Percentiles rank a stretch among this genome's conserved stretches.
Conservation (phyloP, 2,329 filamentous ascomycete species). For the Polytolypa hystricis region DNA sequence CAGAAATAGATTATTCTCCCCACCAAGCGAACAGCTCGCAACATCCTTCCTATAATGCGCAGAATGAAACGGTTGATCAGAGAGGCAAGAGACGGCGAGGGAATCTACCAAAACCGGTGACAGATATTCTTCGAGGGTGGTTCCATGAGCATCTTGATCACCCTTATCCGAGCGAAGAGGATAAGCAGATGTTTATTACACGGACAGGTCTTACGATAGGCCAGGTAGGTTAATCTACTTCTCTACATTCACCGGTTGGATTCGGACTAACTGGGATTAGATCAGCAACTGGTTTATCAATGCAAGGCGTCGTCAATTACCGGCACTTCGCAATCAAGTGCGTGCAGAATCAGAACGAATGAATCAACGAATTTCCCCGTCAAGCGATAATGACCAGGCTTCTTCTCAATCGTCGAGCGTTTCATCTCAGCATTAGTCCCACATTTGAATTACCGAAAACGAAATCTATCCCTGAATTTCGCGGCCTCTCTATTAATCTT, state of each 20-base stretch:
- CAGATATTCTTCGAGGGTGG: slow-evolving; percentile 70
- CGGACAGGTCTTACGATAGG: slow-evolving; percentile 69
- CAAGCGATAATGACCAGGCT: slow-evolving; percentile 4
- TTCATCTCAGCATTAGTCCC: slow-evolving; percentile 2
- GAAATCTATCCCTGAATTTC: too few species aligned
- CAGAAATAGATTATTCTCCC: slow-evolving; percentile 25
- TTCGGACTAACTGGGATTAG: too few species aligned
- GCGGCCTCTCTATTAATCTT: too few species aligned
- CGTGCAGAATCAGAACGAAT: slow-evolving; percentile 13
- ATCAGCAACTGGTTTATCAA: slow-evolving; percentile 47
- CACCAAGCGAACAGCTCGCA: slow-evolving; percentile 20
- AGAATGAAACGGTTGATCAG: slow-evolving; percentile 27
- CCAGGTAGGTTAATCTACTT: slow-evolving; percentile 26
- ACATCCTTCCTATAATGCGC: slow-evolving; percentile 28
- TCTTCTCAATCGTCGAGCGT: slow-evolving; percentile 5
- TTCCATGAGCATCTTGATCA: slow-evolving; percentile 66
- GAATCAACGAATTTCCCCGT: slow-evolving; percentile 2
- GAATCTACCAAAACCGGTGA: slow-evolving; percentile 84
- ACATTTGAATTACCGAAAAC: too few species aligned
- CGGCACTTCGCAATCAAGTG: slow-evolving; percentile 35
- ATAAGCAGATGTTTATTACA: slow-evolving; percentile 71
- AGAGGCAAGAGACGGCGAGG: slow-evolving; percentile 53
- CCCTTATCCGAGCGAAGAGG: slow-evolving; percentile 78
- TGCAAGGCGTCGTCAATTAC: slow-evolving; percentile 37
- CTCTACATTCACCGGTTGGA: too few species aligned